phyloP scores from a whole-genome alignment of 1,284 basidiomycete genomes.

The Sanghuangporus sanghuang region DNA sequence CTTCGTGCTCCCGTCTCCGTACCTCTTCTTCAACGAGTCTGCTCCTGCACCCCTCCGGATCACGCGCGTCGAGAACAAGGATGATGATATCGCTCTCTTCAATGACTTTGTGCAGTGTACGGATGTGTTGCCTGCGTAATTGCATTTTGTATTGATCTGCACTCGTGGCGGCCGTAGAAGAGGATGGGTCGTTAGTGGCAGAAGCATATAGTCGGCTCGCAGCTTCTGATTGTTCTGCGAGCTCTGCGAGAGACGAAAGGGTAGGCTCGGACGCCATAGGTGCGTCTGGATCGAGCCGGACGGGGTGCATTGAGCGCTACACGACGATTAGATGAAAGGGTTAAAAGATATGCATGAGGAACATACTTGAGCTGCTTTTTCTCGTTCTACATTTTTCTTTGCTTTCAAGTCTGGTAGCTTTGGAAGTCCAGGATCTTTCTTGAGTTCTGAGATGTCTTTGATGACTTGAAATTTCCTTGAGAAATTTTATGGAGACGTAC shows the following conservation, averaged over 20 bases:
- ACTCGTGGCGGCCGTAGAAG: constrained; percentile 23
- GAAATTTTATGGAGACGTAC: constrained; percentile 29
- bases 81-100: constrained; percentile 91
- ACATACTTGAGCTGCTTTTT: constrained; percentile 42
- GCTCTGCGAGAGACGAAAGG: constrained; percentile 49
- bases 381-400: constrained; percentile 25
- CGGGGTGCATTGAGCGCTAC: constrained; percentile 20
- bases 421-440: constrained; percentile 80
- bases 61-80: constrained; percentile 83
- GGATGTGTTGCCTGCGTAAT: constrained; percentile 63
- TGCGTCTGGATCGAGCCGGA: constrained; percentile 44
- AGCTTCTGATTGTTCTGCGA: constrained; percentile 35
- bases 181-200: constrained; percentile 23
- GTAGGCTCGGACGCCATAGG: constrained; percentile 73
- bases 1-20: constrained; percentile 73
- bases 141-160: constrained; percentile 45
- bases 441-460: constrained; percentile 47
- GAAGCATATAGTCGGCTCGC: constrained; percentile 26
- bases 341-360: constrained; percentile 12
- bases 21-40: constrained; percentile 89
- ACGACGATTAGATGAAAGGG: neutral
- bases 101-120: constrained; percentile 85
- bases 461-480: neutral
- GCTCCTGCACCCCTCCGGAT: constrained; percentile 87
- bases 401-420: constrained; percentile 63